Percentiles rank a stretch among this genome's conserved stretches.
phyloP scores from a whole-genome alignment of 2,329 filamentous ascomycete genomes.

The Spiromastix sp. region DNA sequence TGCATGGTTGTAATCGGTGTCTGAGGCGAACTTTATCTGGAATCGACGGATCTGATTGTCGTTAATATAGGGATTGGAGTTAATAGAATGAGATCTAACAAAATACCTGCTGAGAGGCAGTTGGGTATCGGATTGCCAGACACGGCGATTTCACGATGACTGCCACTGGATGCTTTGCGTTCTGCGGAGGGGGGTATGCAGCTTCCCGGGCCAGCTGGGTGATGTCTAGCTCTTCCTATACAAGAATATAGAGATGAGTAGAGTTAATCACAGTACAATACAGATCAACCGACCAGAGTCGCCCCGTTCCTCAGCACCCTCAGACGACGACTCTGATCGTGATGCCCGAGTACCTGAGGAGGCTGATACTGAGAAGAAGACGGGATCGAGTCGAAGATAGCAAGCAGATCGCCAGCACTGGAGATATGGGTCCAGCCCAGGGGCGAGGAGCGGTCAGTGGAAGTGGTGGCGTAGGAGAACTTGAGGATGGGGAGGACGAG shows the following conservation, averaged over 20 bases:
- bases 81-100: conserved; percentile 1
- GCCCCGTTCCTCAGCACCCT: conserved; percentile 25
- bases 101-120: conserved; percentile 20
- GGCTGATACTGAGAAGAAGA: too few species aligned
- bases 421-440: conserved; percentile 36
- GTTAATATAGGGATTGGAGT: conserved; percentile 7
- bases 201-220: conserved; percentile 21
- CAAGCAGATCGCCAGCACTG: conserved; percentile 25
- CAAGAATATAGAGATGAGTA: background rate
- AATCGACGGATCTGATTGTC: conserved; percentile 33
- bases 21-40: conserved; percentile 33
- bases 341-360: too few species aligned
- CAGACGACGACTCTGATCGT: too few species aligned
- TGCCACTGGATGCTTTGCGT: conserved; percentile 23
- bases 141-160: conserved; percentile 36
- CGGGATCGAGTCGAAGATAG: conserved; percentile 29
- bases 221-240: conserved; percentile 34
- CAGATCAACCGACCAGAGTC: conserved; percentile 22
- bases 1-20: conserved; percentile 31
- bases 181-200: conserved; percentile 11
- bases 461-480: conserved; percentile 34
- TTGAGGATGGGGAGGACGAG: conserved; percentile 22
- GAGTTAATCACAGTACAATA: background rate
- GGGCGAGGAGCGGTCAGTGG: conserved; percentile 25
- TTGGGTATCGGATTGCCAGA: conserved; percentile 35